phyloP scores from a whole-genome alignment of 805 yeast species.

The Suhomyces sp. region DNA sequence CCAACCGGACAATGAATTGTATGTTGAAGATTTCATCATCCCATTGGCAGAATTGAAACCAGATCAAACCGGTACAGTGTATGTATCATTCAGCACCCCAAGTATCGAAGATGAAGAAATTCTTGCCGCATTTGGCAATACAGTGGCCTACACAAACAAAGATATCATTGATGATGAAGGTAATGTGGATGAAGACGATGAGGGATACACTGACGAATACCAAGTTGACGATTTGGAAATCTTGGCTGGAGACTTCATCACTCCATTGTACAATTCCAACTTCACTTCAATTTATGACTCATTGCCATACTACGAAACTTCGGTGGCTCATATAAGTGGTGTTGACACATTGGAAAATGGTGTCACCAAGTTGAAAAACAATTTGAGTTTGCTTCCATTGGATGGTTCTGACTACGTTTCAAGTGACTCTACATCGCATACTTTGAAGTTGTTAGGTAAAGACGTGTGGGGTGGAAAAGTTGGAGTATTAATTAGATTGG shows the following conservation, averaged over 20 bases:
- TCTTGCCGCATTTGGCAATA: constrained; percentile 54
- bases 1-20: constrained; percentile 57
- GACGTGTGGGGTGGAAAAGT: constrained; percentile 60
- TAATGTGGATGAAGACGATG: constrained; percentile 60
- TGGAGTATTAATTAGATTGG: constrained; percentile 49
- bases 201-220: constrained; percentile 91
- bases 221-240: constrained; percentile 78
- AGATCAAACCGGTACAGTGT: constrained; percentile 66
- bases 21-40: constrained; percentile 67
- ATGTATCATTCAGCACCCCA: constrained; percentile 70
- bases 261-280: constrained; percentile 74
- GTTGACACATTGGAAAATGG: constrained; percentile 35
- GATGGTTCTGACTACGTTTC: constrained; percentile 70
- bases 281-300: constrained; percentile 75
- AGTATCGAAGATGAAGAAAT: constrained; percentile 38
- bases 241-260: constrained; percentile 76
- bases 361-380: constrained; percentile 49
- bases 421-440: constrained; percentile 58
- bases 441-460: constrained; percentile 80
- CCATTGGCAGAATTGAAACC: constrained; percentile 74
- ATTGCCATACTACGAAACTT: constrained; percentile 56
- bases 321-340: constrained; percentile 62
- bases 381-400: constrained; percentile 56
- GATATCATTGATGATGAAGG: constrained; percentile 76
- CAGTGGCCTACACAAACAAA: constrained; percentile 69